Evolutionary conservation across 2,329 filamentous ascomycete genomes (phyloP).

Genomic region (Xylariomycetidae sp.): DNA sequence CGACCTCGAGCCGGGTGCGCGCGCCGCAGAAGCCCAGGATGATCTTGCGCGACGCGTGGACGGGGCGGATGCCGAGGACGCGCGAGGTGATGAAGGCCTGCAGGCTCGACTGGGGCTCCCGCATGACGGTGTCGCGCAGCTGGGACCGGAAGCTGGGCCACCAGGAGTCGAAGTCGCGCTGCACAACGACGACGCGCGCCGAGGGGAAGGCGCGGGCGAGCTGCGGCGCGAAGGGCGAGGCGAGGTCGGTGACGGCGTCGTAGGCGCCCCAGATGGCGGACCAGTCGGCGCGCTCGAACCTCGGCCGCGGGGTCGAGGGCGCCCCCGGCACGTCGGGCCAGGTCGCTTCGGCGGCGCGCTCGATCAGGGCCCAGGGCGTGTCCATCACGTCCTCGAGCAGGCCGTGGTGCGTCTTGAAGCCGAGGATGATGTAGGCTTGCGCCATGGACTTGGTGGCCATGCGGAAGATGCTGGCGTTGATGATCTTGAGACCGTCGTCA

Average conservation of each 20-base stretch:
- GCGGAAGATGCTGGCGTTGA: slow-evolving; percentile 7
- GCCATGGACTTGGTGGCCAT: slow-evolving; percentile 15
- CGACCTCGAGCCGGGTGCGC: not conserved
- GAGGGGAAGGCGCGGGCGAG: slow-evolving; percentile 17
- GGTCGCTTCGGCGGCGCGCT: slow-evolving; percentile 11
- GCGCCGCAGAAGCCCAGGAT: slow-evolving; percentile 4
- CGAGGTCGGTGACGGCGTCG: slow-evolving; percentile 17
- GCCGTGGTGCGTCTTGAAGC: slow-evolving; percentile 11
- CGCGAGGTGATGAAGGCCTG: not conserved
- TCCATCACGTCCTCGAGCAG: slow-evolving; percentile 2
- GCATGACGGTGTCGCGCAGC: not conserved
- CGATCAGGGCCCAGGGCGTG: slow-evolving; percentile 8
- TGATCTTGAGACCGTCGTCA: slow-evolving; percentile 1
- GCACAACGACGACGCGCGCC: slow-evolving; percentile 18
- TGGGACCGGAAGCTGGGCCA: slow-evolving; percentile 12
- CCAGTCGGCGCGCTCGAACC: slow-evolving; percentile 6
- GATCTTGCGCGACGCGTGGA: slow-evolving; percentile 2
- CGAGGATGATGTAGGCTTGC: slow-evolving; percentile 12
- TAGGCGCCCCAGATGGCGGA: slow-evolving; percentile 9
- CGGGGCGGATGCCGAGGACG: slow-evolving; percentile 1
- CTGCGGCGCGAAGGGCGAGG: slow-evolving; percentile 11
- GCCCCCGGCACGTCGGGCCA: slow-evolving; percentile 6
- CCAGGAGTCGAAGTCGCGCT: slow-evolving; percentile 19
- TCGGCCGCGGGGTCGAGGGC: not conserved
- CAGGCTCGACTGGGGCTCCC: not conserved